Conservation (phyloP, 208 protist genomes). For the Leptomonas pyrrhocoris region DNA sequence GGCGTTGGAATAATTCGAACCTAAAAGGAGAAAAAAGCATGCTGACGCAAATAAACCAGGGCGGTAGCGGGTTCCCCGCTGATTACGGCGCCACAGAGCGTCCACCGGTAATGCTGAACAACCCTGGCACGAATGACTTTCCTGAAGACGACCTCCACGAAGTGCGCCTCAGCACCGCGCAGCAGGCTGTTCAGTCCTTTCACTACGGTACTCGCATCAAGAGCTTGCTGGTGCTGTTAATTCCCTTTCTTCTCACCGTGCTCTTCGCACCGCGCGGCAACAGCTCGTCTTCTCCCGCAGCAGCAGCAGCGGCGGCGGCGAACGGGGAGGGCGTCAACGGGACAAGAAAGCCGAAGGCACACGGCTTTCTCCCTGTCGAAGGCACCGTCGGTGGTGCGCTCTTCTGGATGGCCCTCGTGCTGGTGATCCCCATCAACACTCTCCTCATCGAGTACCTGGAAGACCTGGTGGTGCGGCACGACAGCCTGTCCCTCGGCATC, state of each 20-base stretch:
- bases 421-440: constrained; percentile 34
- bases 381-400: constrained; percentile 1
- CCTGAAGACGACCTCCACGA: constrained; percentile 45
- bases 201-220: constrained; percentile 36
- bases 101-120: constrained; percentile 11
- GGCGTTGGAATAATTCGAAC: too few species aligned
- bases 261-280: neutral
- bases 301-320: neutral
- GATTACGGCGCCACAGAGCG: constrained; percentile 25
- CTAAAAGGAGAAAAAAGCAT: neutral
- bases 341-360: neutral
- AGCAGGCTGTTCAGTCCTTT: constrained; percentile 32
- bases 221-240: constrained; percentile 21
- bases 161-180: neutral
- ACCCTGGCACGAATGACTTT: constrained; percentile 42
- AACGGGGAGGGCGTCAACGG: neutral
- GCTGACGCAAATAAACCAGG: constrained; percentile 1
- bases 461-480: constrained; percentile 57
- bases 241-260: constrained; percentile 27
- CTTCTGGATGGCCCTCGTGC: constrained; percentile 39
- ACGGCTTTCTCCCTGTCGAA: constrained; percentile 5
- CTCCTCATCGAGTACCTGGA: constrained; percentile 57
- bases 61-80: neutral
- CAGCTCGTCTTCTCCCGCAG: neutral
- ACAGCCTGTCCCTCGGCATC: constrained; percentile 41